Base-by-base conservation (phyloP, 768 basidiomycete genomes). In the Obba rivulosa region DNA sequence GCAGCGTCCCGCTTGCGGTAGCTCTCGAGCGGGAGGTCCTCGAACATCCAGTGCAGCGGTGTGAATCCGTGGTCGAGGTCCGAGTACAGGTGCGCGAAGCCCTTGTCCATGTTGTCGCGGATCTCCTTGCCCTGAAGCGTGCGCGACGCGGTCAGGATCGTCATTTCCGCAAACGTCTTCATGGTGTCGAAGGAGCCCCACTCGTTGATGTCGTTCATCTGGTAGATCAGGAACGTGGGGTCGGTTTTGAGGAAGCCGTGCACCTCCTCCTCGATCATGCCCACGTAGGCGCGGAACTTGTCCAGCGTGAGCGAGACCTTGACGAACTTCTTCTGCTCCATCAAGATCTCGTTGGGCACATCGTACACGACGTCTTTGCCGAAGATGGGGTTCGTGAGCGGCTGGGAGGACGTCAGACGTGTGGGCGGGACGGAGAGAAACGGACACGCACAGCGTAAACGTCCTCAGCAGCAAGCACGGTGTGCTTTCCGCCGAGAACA, bases 321-420 rank as follows among this genome's bases (percentile, higher is more conserved):
- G 67, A 98, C 86, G 62, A 97, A 97, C 64, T 87, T 88, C 77
- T 99, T 99, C 66, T 99, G 96, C 60, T 99, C 93, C 94, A 99
- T 98, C 67, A 99, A 84, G 39, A 88, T 70, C 41, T 94, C 89
- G 66, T 98, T 98, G 25, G 96, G 95, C 43, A 90, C 83, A 58
- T 98, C 96, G 64, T 98, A 99, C 10, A 97, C 94, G 40, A 99
- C 96, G 41, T 91, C 94, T 62, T 92, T 92, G 39, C 96, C 96
- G 60, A 99, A 99, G 11, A 98, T 84, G 3, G 95, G 95, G 0
- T 87, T 94, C 0, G 93, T 95, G 39, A 94, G 69, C 62, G 89
- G 87, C 92, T 95, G 56, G 13, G 22, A 25, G 46, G 17, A 22
- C 34, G 36, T 8, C 3, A 28, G 44, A 1, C 20, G 8, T 13